A percentile compares a stretch with the other conserved stretches of the same genome.
Evolutionary conservation across 1,284 basidiomycete species (phyloP).

Genomic region (Wolfiporia cocos): DNA sequence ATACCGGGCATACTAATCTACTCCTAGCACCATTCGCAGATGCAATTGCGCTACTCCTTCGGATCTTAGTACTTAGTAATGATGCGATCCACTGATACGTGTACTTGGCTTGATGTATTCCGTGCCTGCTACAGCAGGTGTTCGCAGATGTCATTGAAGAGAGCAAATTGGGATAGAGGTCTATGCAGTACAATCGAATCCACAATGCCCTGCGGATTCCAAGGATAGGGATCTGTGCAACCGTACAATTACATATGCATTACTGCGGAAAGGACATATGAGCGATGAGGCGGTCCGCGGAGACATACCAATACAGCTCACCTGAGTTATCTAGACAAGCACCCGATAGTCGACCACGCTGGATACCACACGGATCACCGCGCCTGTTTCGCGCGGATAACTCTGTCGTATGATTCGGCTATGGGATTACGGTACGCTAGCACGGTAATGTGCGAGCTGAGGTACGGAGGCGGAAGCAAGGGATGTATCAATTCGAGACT

Average conservation of each 20-base stretch:
- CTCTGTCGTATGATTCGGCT: conserved; percentile 62
- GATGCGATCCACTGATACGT: too few species aligned
- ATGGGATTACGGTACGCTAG: conserved; percentile 57
- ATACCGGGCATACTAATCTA: too few species aligned
- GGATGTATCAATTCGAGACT: conserved; percentile 57
- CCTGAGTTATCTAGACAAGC: too few species aligned
- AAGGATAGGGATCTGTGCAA: background rate
- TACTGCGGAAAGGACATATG: background rate
- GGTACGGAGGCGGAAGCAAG: conserved; percentile 61
- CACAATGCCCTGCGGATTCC: background rate
- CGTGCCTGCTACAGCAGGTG: too few species aligned
- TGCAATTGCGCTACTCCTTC: too few species aligned
- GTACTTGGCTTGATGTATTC: too few species aligned
- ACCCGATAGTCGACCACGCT: too few species aligned
- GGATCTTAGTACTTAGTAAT: too few species aligned
- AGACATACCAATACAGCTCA: too few species aligned
- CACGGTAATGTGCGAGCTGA: conserved; percentile 62
- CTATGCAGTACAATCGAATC: conserved; percentile 1
- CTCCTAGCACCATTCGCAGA: too few species aligned
- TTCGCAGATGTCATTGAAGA: too few species aligned
- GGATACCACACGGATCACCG: conserved; percentile 10
- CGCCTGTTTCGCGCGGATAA: conserved; percentile 47
- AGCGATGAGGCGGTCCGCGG: background rate
- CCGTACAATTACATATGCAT: conserved; percentile 4
- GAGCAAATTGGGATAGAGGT: background rate